phyloP scores from a whole-genome alignment of 1,284 basidiomycete species.

The Pisolithus thermaeus region DNA sequence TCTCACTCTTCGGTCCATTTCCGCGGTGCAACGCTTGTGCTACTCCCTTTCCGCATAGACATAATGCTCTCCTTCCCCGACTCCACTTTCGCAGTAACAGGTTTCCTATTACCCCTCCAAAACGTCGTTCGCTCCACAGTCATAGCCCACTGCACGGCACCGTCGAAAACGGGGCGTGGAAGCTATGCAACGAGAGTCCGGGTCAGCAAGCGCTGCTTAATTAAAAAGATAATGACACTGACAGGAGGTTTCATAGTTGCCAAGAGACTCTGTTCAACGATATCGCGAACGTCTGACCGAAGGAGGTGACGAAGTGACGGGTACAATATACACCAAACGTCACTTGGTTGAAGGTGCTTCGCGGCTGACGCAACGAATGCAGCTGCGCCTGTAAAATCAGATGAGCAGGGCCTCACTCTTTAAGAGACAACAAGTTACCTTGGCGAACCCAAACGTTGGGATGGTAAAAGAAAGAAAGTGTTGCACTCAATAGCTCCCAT shows the following conservation, averaged over 20 bases:
- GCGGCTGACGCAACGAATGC: slow-evolving; percentile 85
- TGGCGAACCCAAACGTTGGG: slow-evolving; percentile 97
- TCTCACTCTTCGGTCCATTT: slow-evolving; percentile 72
- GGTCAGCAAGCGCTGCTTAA: background rate
- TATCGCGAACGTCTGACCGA: slow-evolving; percentile 75
- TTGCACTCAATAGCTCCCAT: slow-evolving; percentile 88
- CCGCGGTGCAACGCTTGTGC: slow-evolving; percentile 37
- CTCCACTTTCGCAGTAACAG: slow-evolving; percentile 45
- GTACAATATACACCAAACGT: slow-evolving; percentile 96
- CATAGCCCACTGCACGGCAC: slow-evolving; percentile 86
- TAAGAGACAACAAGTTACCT: slow-evolving; percentile 34
- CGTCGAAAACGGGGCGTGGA: slow-evolving; percentile 76
- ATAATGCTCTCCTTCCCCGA: slow-evolving; percentile 65
- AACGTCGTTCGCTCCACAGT: slow-evolving; percentile 69
- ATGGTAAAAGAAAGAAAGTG: slow-evolving; percentile 88
- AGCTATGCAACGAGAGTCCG: slow-evolving; percentile 40
- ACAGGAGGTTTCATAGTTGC: slow-evolving; percentile 76
- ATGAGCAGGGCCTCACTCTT: background rate
- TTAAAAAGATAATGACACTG: slow-evolving; percentile 24
- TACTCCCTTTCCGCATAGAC: slow-evolving; percentile 49
- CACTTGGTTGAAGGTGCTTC: slow-evolving; percentile 72
- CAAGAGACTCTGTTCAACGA: slow-evolving; percentile 74
- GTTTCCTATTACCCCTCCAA: slow-evolving; percentile 58
- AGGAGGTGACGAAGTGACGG: slow-evolving; percentile 85
- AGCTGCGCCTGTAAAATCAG: slow-evolving; percentile 57